Base-by-base conservation (phyloP, 495 filamentous ascomycete genomes). In the Aspergillus bridgeri region DNA sequence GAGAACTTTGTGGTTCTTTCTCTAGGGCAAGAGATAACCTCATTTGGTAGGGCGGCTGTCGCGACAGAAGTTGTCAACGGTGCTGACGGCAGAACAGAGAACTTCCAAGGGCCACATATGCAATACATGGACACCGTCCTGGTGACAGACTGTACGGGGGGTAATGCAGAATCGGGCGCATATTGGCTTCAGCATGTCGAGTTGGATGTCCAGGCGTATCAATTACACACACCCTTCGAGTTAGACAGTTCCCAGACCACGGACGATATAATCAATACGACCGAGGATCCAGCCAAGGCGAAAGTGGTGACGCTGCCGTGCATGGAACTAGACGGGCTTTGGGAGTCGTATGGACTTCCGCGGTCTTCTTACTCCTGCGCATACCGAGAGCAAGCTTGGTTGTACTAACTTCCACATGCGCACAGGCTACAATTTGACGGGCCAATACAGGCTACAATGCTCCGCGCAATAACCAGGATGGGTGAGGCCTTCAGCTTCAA, bases 371-470 rank as follows among this genome's bases (percentile, higher is more conserved):
- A 21, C 6, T 33, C 11, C n/a, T 18, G 25, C 25, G 20, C 18
- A 25, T 2, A 23, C 19, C 27, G 38, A 47, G 33, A 11, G 9
- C 17, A 15, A 13, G 8, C 33, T 15, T 38, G 3, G 3, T 38
- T 13, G 33, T 38, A 15, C 33, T 38, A 13, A 38, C 33, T 13
- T 4, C 3, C 21, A 45, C 46, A 11, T 24, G 9, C 33, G 42
- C 27, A 43, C 55, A 79, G 78, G 17, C 63, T 85, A 6, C 59
- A 80, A 6, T 85, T 78, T 60, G 76, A 81, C 22, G 69, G 78
- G 24, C 64, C 67, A 42, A 72, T 85, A 27, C 75, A 78, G 24
- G 63, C 66, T 15, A 70, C 60, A 19, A 57, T 82, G 3, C 68
- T 85, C 2, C 64, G 68, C 15, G 80, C 71, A 51, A 67, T 82